Evolutionary conservation across 768 basidiomycete genomes (phyloP), one percentile per base, ranked within the genome.

Genomic region (Lyophyllum shimeji): DNA sequence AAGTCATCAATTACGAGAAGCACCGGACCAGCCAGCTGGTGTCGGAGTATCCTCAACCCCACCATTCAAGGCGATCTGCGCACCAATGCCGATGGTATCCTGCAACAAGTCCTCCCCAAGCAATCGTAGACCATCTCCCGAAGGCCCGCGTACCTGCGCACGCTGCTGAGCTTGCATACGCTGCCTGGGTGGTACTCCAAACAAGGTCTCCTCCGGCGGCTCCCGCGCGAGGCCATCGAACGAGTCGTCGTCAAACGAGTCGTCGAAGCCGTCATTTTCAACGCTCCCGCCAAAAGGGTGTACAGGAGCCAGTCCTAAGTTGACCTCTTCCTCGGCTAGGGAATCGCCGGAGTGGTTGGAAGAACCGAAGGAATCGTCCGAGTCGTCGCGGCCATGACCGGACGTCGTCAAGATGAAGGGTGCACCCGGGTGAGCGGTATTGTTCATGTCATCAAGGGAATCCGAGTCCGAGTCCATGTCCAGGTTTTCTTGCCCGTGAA

Each of bases 31-130:
- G 12, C 53, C 64, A 29, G 74, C 74, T 27, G 87, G 87, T 15
- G 87, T 89, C 45, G 87, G 87, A 56, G 79, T 88, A 66, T 89
- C 85, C 57, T 84, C 83, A 0, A 83, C 71, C 24, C 75, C 70
- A n/a, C 79, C 80, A 20, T 63, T 74, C 49, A 70, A 71, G 29
- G 75, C 78, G 56, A 83, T 73, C 57, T 81, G 82, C 4, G 74
- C 71, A 12, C 84, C 82, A 57, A 85, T 81, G 6, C 80, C 84
- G 48, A 82, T 79, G 23, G 86, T 87, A 61, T 88, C 84, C 55
- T 87, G 76, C 52, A 87, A 65, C 52, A 87, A 62, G 53, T 84
- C 81, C 50, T 82, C 79, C 0, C 87, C 87, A n/a, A 82, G 71
- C 79, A 90, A 76, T 64, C 76, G 74, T 58, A 89, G 60, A 48